phyloP scores from a whole-genome alignment of 805 yeast species.

The Myxozyma melibiosi region DNA sequence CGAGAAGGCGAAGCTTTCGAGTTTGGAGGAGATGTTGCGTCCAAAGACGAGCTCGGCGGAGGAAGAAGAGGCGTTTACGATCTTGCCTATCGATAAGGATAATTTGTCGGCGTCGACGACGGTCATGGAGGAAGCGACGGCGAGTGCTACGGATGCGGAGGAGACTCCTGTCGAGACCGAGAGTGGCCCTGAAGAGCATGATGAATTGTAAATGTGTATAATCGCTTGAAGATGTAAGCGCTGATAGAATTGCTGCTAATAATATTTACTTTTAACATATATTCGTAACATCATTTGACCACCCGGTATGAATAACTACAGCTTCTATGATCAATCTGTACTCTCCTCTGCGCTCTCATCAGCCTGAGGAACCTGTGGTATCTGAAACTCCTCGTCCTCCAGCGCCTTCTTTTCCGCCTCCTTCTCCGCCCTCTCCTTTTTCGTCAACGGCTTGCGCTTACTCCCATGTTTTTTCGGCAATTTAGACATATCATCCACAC shows the following conservation, averaged over 20 bases:
- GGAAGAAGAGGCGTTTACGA: conserved; percentile 6
- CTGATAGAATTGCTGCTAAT: background rate
- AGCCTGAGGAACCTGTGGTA: conserved; percentile 1
- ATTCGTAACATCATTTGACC: background rate
- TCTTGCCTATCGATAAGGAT: conserved; percentile 7
- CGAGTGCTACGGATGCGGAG: background rate
- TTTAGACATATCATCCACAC: conserved; percentile 30
- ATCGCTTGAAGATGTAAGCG: background rate
- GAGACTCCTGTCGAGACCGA: conserved; percentile 9
- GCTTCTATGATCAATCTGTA: background rate
- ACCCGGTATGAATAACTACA: too few relatives aligned
- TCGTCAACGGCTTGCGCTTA: background rate
- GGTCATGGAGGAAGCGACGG: conserved; percentile 1
- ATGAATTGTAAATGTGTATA: conserved; percentile 10
- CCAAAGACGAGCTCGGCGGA: conserved; percentile 5
- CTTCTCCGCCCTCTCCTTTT: conserved; percentile 6
- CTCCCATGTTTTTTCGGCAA: background rate
- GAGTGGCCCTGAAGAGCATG: background rate
- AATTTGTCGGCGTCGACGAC: conserved; percentile 1
- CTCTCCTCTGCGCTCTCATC: background rate
- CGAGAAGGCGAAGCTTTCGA: conserved; percentile 14
- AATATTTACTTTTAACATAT: background rate
- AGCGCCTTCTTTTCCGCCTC: conserved; percentile 51
- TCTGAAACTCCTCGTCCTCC: conserved; percentile 44
- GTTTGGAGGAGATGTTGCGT: background rate